Base-by-base conservation (phyloP, 768 basidiomycete species). In the Lentinula raphanica region DNA sequence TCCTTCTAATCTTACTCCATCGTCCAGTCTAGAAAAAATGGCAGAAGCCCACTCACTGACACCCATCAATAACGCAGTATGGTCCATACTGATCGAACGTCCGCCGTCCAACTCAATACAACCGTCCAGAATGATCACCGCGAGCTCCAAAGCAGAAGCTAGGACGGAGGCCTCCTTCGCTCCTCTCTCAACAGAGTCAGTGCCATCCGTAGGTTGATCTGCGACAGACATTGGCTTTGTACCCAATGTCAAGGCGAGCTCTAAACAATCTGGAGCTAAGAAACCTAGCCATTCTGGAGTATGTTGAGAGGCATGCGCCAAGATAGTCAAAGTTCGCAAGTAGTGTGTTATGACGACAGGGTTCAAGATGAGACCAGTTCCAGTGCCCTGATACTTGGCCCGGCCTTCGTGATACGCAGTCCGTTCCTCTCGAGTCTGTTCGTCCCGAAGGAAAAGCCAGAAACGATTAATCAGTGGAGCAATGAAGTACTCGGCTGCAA, bases 381-480 rank as follows among this genome's bases (percentile, higher is more conserved):
- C 92, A 0, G 89, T 84, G 1, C 88, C 83, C 15, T 79, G 79
- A 65, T 91, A 92, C 54, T 77, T 77, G 40, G 79, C 69, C 27
- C 84, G 67, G n/a, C 74, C 74, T 27, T 79, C 72, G n/a, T 76
- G 76, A 39, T 79, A 78, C 2, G 81, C 77, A 2, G 87, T 87
- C 40, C 90, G 80, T 53, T 83, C 80, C 65, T 93, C 90, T 36
- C 92, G 80, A 2, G 82, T 78, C 63, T 90, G 85, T 65, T 91
- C 87, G 64, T 96, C 93, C 6, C 90, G 84, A 45, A 97, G 82
- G 72, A 95, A 92, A n/a, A 80, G 67, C 94, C 94, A 99, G 72
- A 98, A 97, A n/a, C 87, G 83, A 64, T 94, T 89, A 72, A 98
- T 82, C 54, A 98, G 76, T 0, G 97, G 97, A 59, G 87, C 83